A percentile compares a stretch with the other conserved stretches of the same genome.
Evolutionary conservation across 495 filamentous ascomycete genomes (phyloP).

Genomic region (Hypoxylon rickii): DNA sequence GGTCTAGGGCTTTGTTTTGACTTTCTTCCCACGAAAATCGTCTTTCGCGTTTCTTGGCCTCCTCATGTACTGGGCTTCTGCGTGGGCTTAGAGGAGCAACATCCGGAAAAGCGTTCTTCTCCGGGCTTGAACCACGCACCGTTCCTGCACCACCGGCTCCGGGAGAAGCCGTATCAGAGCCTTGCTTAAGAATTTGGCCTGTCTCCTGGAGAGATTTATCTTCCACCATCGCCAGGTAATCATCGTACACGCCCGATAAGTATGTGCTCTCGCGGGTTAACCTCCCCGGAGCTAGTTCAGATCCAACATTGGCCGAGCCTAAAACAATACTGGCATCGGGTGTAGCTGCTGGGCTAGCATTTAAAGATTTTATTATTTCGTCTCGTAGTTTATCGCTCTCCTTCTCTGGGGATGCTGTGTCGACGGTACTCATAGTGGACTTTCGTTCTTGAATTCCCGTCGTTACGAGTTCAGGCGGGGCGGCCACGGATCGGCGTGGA

Average conservation of each 20-base stretch:
- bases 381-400: constrained; percentile 78
- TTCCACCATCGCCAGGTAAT: constrained; percentile 47
- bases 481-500: constrained; percentile 34
- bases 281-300: constrained; percentile 30
- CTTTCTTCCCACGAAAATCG: constrained; percentile 61
- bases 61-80: constrained; percentile 19
- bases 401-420: constrained; percentile 60
- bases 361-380: constrained; percentile 81
- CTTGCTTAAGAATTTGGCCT: constrained; percentile 24
- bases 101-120: constrained; percentile 16
- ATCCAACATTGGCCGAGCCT: not conserved
- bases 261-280: constrained; percentile 50
- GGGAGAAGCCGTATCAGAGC: not conserved
- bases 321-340: constrained; percentile 19
- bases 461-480: constrained; percentile 37
- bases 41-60: constrained; percentile 27
- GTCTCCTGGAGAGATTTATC: constrained; percentile 38
- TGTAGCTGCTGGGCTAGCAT: constrained; percentile 34
- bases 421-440: constrained; percentile 60
- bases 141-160: not conserved
- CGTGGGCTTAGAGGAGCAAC: constrained; percentile 22
- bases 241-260: constrained; percentile 49
- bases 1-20: constrained; percentile 35
- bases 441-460: constrained; percentile 52
- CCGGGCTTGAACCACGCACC: not conserved